Evolutionary conservation across 192 early-diverging fungal genomes (phyloP).

Genomic region (Coemansia sp.): DNA sequence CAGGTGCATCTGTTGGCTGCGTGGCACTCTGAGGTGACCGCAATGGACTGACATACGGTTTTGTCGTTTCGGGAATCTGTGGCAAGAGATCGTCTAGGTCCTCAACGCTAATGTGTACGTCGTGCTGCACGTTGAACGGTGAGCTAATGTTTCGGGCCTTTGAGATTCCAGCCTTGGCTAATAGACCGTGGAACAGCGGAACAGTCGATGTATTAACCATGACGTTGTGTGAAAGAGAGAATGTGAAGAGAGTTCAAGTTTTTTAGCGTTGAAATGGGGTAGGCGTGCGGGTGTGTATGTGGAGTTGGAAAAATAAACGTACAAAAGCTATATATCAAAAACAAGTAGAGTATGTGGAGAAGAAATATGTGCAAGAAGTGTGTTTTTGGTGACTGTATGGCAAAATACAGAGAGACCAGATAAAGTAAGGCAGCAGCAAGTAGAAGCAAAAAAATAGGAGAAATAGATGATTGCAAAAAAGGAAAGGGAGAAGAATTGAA

Average conservation of each 20-base stretch:
- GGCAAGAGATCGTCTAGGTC: constrained; percentile 51
- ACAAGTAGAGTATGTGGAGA: neutral
- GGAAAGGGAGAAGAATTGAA: neutral
- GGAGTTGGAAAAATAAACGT: neutral
- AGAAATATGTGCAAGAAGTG: neutral
- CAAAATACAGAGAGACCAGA: neutral
- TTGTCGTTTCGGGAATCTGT: constrained; percentile 42
- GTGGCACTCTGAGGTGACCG: constrained; percentile 19
- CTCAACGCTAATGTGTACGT: constrained; percentile 53
- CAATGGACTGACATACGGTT: constrained; percentile 38
- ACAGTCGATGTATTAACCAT: constrained; percentile 35
- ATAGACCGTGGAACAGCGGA: constrained; percentile 39
- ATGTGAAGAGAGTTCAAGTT: neutral
- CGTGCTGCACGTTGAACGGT: constrained; percentile 53
- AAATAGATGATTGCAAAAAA: neutral
- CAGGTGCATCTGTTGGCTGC: neutral
- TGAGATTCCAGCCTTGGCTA: constrained; percentile 45
- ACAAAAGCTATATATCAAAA: constrained; percentile 1
- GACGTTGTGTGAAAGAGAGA: neutral
- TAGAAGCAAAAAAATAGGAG: neutral
- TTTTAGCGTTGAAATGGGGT: neutral
- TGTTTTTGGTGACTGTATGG: neutral
- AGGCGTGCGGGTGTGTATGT: neutral
- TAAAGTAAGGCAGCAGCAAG: neutral
- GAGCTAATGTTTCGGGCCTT: constrained; percentile 47